These are phyloP conservation scores for Fusarium odoratissimum DNA, from an alignment of 2,329 filamentous ascomycete species.

Conservation along the genomic window DNA sequence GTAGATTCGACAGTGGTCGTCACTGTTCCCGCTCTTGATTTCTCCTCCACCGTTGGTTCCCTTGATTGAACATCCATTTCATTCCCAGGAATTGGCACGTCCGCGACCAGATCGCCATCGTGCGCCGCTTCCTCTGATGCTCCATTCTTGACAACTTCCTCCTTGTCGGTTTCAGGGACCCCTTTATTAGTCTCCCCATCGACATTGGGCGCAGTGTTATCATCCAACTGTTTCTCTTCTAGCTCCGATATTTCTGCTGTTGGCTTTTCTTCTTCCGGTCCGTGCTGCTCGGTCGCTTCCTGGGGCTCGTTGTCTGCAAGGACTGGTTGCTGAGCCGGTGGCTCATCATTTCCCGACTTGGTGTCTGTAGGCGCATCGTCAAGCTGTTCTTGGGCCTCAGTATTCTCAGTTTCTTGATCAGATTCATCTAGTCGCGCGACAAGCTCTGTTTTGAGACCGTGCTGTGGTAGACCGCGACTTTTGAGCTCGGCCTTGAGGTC, in stretches of 20 bases:
- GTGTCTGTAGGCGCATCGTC: constrained; percentile 26
- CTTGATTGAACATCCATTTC: constrained; percentile 16
- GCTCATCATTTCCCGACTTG: constrained; percentile 18
- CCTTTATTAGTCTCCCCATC: constrained; percentile 12
- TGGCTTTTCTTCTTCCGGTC: constrained; percentile 6
- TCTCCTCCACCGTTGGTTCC: constrained; percentile 15
- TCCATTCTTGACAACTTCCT: constrained; percentile 17
- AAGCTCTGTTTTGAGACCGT: constrained; percentile 78
- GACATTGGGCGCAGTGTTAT: neutral
- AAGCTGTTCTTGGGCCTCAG: constrained; percentile 8
- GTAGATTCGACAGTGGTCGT: constrained; percentile 20
- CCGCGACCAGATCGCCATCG: neutral
- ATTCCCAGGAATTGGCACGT: constrained; percentile 16
- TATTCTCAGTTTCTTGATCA: constrained; percentile 23
- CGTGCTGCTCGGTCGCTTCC: constrained; percentile 12
- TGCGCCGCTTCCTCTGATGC: constrained; percentile 9
- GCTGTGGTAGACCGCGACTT: constrained; percentile 73
- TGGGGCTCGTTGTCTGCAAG: neutral
- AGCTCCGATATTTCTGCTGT: neutral
- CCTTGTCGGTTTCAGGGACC: constrained; percentile 4
- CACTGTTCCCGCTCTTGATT: constrained; percentile 19
- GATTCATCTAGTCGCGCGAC: constrained; percentile 68
- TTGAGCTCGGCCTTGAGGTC: constrained; percentile 82
- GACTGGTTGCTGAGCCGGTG: neutral
- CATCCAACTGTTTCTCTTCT: neutral